phyloP scores from a whole-genome alignment of 257 asterid species.

The Plantago major region DNA sequence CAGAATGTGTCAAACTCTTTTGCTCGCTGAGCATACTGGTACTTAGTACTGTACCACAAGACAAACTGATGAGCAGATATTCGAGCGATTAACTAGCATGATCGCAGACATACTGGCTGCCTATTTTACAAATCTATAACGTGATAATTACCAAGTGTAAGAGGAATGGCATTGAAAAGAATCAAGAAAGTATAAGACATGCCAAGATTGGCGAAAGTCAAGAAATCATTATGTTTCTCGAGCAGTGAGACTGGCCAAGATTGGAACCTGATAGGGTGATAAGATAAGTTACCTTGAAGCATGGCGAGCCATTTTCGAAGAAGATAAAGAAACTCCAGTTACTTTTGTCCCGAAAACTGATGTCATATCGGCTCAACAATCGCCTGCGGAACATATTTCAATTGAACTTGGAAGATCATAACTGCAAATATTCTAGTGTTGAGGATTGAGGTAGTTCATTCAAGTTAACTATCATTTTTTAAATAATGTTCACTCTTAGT shows the following conservation, averaged over 20 bases:
- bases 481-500: too few species aligned
- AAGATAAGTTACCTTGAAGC: constrained; percentile 22
- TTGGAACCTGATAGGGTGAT: constrained; percentile 19
- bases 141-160: constrained; percentile 27
- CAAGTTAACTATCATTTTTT: too few species aligned
- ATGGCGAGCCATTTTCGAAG: constrained; percentile 25
- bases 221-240: constrained; percentile 26
- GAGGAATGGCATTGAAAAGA: constrained; percentile 23
- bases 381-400: too few species aligned
- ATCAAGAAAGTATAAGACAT: constrained; percentile 24
- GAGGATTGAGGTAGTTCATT: too few species aligned
- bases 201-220: constrained; percentile 33
- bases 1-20: constrained; percentile 3
- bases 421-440: too few species aligned
- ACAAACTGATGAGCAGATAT: constrained; percentile 14
- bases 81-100: constrained; percentile 23
- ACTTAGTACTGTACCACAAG: too few species aligned
- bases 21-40: background rate
- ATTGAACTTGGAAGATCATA: too few species aligned
- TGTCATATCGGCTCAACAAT: too few species aligned
- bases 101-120: constrained; percentile 27
- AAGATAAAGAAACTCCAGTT: too few species aligned
- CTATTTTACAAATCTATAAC: constrained; percentile 9
- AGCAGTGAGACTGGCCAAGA: constrained; percentile 18
- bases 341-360: too few species aligned